Base-by-base conservation (phyloP, 2,329 filamentous ascomycete species). In the Aotearoamyces nothofagi region DNA sequence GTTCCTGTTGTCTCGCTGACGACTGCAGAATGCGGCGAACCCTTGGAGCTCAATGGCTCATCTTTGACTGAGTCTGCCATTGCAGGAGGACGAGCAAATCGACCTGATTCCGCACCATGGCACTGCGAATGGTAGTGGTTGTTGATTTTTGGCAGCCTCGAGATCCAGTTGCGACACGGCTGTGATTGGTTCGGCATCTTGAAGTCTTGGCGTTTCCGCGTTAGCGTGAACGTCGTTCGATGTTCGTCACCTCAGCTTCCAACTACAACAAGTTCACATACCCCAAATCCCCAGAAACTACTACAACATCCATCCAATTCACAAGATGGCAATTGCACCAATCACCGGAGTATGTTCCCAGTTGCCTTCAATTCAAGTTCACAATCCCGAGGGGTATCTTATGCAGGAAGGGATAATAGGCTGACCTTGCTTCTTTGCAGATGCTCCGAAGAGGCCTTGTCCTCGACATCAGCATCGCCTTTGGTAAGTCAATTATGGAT, bases 371-470 rank as follows among this genome's bases (percentile, higher is more conserved):
- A 20, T 20, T 20, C 7, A 20, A n/a, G 8, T 20, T 20, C 19
- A 20, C 19, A 7, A 20, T 20, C 19, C n/a, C n/a, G n/a, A n/a
- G n/a, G n/a, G n/a, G n/a, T n/a, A n/a, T n/a, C n/a, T n/a, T n/a
- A n/a, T n/a, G n/a, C n/a, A n/a, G n/a, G n/a, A n/a, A n/a, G 10
- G 22, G 31, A 39, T 33, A 15, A 33, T 43, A 35, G 20, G 39
- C 46, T 50, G 39, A 50, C 37, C 40, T 40, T 33, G 22, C 29
- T 24, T 26, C 31, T 36, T 23, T 19, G 13, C 46, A 69, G 65
- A 69, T 69, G 63, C 63, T 69, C 56, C 62, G 63, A 45, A 55
- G 63, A 49, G 56, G 60, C 49, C 53, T 69, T 40, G 63, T 70
- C 45, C 59, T 70, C 48, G 65, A 70, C 48, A 55, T 70, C 43